Percentiles rank a stretch among this genome's conserved stretches.
Conservation (phyloP, 441 rosid species). For the Euphorbia celastroides region DNA sequence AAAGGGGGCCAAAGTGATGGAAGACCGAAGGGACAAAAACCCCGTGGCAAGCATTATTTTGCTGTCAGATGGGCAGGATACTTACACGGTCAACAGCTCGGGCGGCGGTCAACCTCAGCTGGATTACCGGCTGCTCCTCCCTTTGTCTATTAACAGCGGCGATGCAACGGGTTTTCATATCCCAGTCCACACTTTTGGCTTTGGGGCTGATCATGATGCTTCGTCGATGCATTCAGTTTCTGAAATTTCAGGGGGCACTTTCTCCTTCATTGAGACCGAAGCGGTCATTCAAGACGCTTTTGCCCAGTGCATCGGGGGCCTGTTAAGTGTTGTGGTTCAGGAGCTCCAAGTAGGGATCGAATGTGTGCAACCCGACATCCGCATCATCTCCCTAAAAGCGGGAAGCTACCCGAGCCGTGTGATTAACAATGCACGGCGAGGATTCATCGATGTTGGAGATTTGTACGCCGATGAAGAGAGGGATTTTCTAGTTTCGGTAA, state of each 20-base stretch:
- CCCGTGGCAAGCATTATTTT: slow-evolving; percentile 85
- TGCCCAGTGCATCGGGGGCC: slow-evolving; percentile 99
- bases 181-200: slow-evolving; percentile 94
- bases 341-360: slow-evolving; percentile 56
- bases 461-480: slow-evolving; percentile 96
- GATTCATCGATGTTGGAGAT: slow-evolving; percentile 78
- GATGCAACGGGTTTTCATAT: slow-evolving; percentile 59
- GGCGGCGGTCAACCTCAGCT: slow-evolving; percentile 42
- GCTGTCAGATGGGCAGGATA: slow-evolving; percentile 93
- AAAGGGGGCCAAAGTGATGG: slow-evolving; percentile 86
- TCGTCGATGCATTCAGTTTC: slow-evolving; percentile 90
- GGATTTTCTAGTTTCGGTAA: slow-evolving; percentile 66
- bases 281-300: slow-evolving; percentile 93
- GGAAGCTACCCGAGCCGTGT: slow-evolving; percentile 75
- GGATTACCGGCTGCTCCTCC: slow-evolving; percentile 62
- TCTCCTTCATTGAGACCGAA: slow-evolving; percentile 91
- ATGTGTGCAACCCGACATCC: slow-evolving; percentile 40
- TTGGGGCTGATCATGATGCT: slow-evolving; percentile 95
- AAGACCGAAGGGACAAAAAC: slow-evolving; percentile 71
- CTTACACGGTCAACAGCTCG: slow-evolving; percentile 48
- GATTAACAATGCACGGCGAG: slow-evolving; percentile 38
- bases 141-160: slow-evolving; percentile 51
- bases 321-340: slow-evolving; percentile 74
- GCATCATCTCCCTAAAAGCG: slow-evolving; percentile 57
- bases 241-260: slow-evolving; percentile 87